Evolutionary conservation across 1,284 basidiomycete genomes (phyloP).

Genomic region (Puccinia horiana): DNA sequence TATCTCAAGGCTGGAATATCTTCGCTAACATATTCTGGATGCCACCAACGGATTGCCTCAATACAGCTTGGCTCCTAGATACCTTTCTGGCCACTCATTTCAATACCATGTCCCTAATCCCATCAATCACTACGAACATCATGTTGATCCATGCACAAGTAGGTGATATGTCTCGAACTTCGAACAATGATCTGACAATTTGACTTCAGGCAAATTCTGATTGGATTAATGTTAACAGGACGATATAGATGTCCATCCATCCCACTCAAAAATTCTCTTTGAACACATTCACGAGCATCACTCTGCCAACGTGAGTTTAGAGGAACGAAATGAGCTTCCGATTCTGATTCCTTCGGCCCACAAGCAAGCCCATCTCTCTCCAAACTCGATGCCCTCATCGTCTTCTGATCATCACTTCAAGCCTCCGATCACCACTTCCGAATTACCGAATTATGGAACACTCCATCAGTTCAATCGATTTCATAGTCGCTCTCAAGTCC

Average conservation of each 20-base stretch:
- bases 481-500: not conserved
- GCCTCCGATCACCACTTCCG: conserved; percentile 1
- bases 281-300: conserved; percentile 17
- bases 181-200: too few relatives aligned
- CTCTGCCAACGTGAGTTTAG: not conserved
- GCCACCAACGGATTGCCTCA: not conserved
- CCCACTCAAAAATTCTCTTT: conserved; percentile 38
- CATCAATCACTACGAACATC: conserved; percentile 16
- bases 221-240: conserved; percentile 10
- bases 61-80: conserved; percentile 21
- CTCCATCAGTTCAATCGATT: conserved; percentile 5
- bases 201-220: not conserved
- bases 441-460: conserved; percentile 28
- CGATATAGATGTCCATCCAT: conserved; percentile 30
- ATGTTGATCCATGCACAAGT: conserved; percentile 38
- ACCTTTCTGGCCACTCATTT: conserved; percentile 33
- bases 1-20: too few relatives aligned
- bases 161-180: not conserved
- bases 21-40: not conserved
- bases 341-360: conserved; percentile 6
- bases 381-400: not conserved
- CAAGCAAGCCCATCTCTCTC: conserved; percentile 21
- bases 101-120: conserved; percentile 35
- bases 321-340: not conserved
- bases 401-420: not conserved